A percentile compares a stretch with the other conserved stretches of the same genome.
phyloP scores from a whole-genome alignment of 1,284 basidiomycete genomes.

The Thecaphora thlaspeos region DNA sequence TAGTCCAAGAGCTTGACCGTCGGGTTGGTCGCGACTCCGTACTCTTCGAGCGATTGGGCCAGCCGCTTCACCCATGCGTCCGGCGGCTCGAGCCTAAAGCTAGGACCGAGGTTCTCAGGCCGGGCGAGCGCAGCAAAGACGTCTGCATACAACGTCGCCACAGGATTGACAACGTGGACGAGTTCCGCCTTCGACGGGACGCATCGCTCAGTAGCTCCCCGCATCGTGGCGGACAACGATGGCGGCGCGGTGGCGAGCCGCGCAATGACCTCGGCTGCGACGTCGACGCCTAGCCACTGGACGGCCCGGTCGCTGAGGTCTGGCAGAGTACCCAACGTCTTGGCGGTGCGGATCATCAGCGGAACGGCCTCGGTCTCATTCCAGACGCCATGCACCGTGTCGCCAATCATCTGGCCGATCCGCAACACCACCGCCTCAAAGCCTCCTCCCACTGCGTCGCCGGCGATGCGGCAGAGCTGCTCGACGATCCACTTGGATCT shows the following conservation, averaged over 20 bases:
- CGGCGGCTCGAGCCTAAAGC: constrained; percentile 73
- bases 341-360: constrained; percentile 60
- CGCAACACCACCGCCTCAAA: constrained; percentile 26
- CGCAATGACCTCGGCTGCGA: constrained; percentile 63
- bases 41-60: constrained; percentile 58
- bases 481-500: constrained; percentile 67
- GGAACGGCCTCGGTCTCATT: constrained; percentile 64
- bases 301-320: constrained; percentile 60
- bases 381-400: constrained; percentile 64
- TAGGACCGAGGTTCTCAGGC: constrained; percentile 66
- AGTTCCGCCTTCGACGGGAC: constrained; percentile 3
- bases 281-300: constrained; percentile 67
- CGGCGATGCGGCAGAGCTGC: constrained; percentile 62
- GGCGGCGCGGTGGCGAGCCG: constrained; percentile 60
- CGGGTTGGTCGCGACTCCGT: constrained; percentile 61
- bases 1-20: constrained; percentile 63
- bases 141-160: constrained; percentile 58
- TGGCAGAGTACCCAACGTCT: constrained; percentile 63
- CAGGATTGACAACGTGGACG: constrained; percentile 23
- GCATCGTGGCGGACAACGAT: background rate
- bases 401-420: constrained; percentile 65
- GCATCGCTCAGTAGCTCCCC: no score
- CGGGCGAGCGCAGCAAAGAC: constrained; percentile 66
- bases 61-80: constrained; percentile 63
- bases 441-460: constrained; percentile 31